Evolutionary conservation across 768 basidiomycete species (phyloP).

Genomic region (Leccinum imitatum): DNA sequence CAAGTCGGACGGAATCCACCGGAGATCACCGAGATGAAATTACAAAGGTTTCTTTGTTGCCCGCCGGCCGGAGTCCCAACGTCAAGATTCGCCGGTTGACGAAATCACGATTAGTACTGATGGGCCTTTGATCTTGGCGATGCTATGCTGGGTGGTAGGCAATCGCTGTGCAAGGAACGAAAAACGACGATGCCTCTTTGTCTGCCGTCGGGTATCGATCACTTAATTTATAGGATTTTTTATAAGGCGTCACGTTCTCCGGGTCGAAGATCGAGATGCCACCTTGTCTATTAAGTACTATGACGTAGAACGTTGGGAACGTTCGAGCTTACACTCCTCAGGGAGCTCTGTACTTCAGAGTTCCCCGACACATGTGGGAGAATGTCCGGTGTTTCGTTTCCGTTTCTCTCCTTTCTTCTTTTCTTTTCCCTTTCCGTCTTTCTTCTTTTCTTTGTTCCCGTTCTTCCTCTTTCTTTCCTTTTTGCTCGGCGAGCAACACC

Average conservation of each 20-base stretch:
- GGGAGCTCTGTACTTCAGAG: not conserved
- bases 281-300: not conserved
- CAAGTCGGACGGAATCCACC: conserved; percentile 11
- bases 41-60: conserved; percentile 1
- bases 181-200: not conserved
- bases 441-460: not conserved
- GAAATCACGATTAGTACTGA: not conserved
- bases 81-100: conserved; percentile 5
- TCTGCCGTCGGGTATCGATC: not conserved
- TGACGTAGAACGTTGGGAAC: not conserved
- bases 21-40: conserved; percentile 30
- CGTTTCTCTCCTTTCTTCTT: not conserved
- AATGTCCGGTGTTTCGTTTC: not conserved
- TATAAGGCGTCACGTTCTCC: not conserved
- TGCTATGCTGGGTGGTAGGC: conserved; percentile 5
- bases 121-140: not conserved
- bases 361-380: not conserved
- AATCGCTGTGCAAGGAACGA: conserved; percentile 14
- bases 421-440: not conserved
- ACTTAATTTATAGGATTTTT: not conserved
- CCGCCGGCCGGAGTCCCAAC: not conserved
- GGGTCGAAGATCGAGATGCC: not conserved
- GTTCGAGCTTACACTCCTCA: not conserved
- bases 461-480: not conserved
- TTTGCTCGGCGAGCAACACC: not conserved